Conservation (phyloP, 495 filamentous ascomycete species). For the Aspergillus baeticus region DNA sequence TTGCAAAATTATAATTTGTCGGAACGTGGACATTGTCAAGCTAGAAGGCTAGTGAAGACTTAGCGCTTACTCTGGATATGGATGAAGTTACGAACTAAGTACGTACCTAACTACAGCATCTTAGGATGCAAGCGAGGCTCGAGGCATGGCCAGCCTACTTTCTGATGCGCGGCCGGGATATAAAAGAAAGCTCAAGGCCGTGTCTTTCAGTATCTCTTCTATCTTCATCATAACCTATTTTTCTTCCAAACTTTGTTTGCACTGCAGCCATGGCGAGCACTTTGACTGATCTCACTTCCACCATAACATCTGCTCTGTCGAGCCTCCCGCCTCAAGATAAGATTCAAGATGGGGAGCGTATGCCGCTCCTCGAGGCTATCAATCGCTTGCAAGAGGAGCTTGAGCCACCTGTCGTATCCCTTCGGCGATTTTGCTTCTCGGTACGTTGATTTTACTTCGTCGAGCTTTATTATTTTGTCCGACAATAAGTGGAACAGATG, state of each 20-base stretch:
- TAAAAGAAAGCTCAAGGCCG: not conserved
- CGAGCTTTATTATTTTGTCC: not conserved
- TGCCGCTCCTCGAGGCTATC: slow-evolving; percentile 8
- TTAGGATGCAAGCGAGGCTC: no score
- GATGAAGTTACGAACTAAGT: no score
- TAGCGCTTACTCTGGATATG: no score
- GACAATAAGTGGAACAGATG: not conserved
- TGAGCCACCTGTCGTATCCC: slow-evolving; percentile 7
- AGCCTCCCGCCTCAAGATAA: slow-evolving; percentile 10
- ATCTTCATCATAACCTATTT: not conserved
- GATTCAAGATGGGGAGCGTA: slow-evolving; percentile 4
- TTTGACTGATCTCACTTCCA: slow-evolving; percentile 1
- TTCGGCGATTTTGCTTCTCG: slow-evolving; percentile 4
- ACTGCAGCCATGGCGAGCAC: not conserved
- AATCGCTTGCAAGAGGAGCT: slow-evolving; percentile 4
- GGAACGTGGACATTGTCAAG: no score
- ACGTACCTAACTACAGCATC: no score
- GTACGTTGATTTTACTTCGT: not conserved
- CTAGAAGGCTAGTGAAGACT: no score
- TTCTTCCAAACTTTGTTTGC: not conserved
- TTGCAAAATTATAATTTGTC: no score
- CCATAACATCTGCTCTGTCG: slow-evolving; percentile 2
- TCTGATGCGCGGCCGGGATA: no score
- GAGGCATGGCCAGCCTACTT: no score
- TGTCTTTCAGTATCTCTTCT: not conserved